These are phyloP conservation scores for Tetrastigma voinierianum DNA, from an alignment of 164 flowering plant species.

Conservation along the genomic window DNA sequence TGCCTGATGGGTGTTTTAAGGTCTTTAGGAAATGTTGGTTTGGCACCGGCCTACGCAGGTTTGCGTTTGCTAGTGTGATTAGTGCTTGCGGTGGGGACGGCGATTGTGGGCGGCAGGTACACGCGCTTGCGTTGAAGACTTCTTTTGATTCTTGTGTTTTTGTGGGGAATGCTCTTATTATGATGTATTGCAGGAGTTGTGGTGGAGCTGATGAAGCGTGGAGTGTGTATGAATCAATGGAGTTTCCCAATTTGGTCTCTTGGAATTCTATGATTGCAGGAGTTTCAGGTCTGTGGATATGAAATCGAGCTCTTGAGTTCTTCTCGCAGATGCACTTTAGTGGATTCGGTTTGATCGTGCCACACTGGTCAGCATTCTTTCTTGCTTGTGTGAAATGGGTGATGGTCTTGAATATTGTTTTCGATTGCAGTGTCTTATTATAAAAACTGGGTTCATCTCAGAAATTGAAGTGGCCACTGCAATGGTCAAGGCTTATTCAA, in stretches of 20 bases:
- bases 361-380: constrained; percentile 46
- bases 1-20: no score
- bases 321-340: constrained; percentile 45
- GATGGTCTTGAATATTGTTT: constrained; percentile 26
- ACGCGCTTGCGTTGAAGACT: constrained; percentile 53
- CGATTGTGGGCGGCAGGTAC: constrained; percentile 61
- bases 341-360: constrained; percentile 62
- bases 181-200: constrained; percentile 57
- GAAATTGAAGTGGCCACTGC: constrained; percentile 59
- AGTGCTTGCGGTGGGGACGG: constrained; percentile 34
- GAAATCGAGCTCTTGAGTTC: constrained; percentile 29
- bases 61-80: constrained; percentile 23
- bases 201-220: constrained; percentile 35
- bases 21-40: no score
- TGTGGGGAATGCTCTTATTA: constrained; percentile 75
- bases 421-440: constrained; percentile 51
- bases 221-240: constrained; percentile 49
- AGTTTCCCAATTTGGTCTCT: constrained; percentile 41
- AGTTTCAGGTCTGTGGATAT: constrained; percentile 32
- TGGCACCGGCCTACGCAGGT: no score
- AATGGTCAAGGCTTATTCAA: constrained; percentile 61
- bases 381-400: constrained; percentile 32
- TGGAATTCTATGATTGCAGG: constrained; percentile 82
- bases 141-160: constrained; percentile 46
- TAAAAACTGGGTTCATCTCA: constrained; percentile 39